Evolutionary conservation across 352 stramenopile species (phyloP), one percentile per base, ranked within the genome.

Genomic region (Phytophthora megakarya): DNA sequence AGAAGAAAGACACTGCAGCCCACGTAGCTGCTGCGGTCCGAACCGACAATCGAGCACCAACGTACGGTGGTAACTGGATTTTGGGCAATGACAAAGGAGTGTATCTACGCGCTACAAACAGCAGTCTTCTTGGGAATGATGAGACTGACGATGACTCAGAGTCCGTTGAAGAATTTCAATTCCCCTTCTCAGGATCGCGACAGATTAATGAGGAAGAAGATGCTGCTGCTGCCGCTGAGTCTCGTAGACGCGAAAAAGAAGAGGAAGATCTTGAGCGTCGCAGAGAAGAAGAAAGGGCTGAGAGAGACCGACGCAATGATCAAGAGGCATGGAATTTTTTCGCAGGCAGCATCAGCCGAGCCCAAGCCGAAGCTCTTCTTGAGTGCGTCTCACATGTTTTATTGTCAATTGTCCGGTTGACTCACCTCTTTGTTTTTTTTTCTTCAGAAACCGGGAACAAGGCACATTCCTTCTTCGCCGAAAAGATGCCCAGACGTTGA

Each of bases 51-150:
- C 61, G 54, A 5, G 19, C 65, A 3, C 30, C 60, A 8, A 71
- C 76, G n/a, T 92, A 80, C 55, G 86, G 84, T 0, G 80, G 81
- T 19, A 88, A 85, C 43, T 95, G 86, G 86, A 91, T 95, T 42
- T 56, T 95, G 28, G 86, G 86, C n/a, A 78, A 78, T 16, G 70
- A 92, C 30, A 92, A 92, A 45, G 84, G 84, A 4, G 72, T 91
- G 39, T 92, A 92, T 42, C 45, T 92, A 38, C 72, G 74, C n/a
- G 78, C 85, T 13, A 92, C 81, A 8, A 82, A 85, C 45, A 82
- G 87, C 45, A 90, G 80, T 42, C 59, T 93, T n/a, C 66, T 93
- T 12, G 78, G 78, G 6, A 75, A 81, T 32, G 76, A 86, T 25
- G 78, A 85, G 66, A 87, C 80, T 7, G 77, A 86, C 18, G 78